A percentile compares a stretch with the other conserved stretches of the same genome.
Conservation (phyloP, 257 asterid species). For the Agastache rugosa region DNA sequence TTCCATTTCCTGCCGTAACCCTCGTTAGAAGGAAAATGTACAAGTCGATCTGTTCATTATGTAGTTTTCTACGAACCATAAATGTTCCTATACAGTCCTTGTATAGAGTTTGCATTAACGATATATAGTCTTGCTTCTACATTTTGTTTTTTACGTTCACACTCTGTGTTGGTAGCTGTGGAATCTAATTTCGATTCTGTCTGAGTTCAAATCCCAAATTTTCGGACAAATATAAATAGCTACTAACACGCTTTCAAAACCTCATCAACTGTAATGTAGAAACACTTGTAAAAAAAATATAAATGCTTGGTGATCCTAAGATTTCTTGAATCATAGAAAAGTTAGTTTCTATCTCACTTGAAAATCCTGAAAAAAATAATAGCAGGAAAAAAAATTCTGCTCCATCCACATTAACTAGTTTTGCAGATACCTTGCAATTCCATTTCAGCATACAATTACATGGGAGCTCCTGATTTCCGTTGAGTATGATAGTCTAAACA, state of each 20-base stretch:
- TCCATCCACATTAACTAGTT: background rate
- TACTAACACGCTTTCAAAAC: too few species aligned
- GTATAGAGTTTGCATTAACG: constrained; percentile 42
- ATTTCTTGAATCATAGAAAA: background rate
- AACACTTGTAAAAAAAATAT: background rate
- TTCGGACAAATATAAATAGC: too few species aligned
- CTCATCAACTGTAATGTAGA: too few species aligned
- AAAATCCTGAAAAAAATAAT: background rate
- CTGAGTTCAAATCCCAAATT: background rate
- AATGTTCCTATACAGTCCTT: constrained; percentile 33
- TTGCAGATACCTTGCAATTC: background rate
- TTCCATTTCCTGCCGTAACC: constrained; percentile 25
- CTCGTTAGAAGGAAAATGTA: constrained; percentile 30
- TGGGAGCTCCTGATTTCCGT: constrained; percentile 25
- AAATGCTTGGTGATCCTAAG: background rate
- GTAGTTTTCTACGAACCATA: constrained; percentile 34
- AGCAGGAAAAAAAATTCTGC: background rate
- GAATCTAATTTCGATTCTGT: background rate
- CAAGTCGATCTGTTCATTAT: constrained; percentile 34
- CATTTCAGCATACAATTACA: background rate
- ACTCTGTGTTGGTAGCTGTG: background rate
- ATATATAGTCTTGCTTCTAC: background rate
- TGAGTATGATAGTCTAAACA: constrained; percentile 26
- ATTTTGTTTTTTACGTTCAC: background rate
- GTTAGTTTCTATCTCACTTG: background rate